A percentile compares a stretch with the other conserved stretches of the same genome.
phyloP scores from a whole-genome alignment of 2,329 filamentous ascomycete species.

The Metarhizium anisopliae region DNA sequence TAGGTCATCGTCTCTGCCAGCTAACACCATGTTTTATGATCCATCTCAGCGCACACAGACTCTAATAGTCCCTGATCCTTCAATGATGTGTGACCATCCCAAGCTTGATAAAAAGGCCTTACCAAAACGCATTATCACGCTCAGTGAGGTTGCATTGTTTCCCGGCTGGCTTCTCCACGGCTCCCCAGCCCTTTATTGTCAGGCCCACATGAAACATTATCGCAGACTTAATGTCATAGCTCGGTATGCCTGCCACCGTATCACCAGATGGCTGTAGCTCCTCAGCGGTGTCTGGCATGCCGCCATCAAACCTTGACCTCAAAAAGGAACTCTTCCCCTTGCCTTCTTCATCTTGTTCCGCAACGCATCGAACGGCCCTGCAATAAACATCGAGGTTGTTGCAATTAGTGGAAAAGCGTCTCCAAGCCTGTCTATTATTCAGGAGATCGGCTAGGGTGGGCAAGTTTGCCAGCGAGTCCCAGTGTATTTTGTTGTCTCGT shows the following conservation, averaged over 20 bases:
- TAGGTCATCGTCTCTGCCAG: too few relatives aligned
- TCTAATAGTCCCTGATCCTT: too few relatives aligned
- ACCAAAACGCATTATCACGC: neutral
- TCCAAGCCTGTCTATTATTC: neutral
- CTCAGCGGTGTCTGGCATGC: slow-evolving; percentile 11
- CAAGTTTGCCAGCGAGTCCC: slow-evolving; percentile 21
- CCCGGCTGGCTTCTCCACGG: neutral
- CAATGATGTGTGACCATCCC: neutral
- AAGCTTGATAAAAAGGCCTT: neutral
- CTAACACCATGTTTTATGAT: too few relatives aligned
- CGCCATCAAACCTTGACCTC: slow-evolving; percentile 6
- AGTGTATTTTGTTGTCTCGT: slow-evolving; percentile 17
- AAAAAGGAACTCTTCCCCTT: neutral
- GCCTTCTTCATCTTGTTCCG: neutral
- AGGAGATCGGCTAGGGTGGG: slow-evolving; percentile 16
- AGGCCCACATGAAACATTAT: slow-evolving; percentile 2
- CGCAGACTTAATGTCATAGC: slow-evolving; percentile 4
- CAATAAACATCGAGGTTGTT: slow-evolving; percentile 14
- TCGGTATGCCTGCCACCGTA: neutral
- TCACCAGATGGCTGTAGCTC: slow-evolving; percentile 10
- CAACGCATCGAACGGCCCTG: slow-evolving; percentile 1
- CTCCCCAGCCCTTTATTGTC: slow-evolving; percentile 5
- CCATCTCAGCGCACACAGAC: too few relatives aligned
- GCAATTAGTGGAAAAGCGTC: slow-evolving; percentile 4
- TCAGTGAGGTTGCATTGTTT: neutral